A percentile compares a stretch with the other conserved stretches of the same genome.
phyloP scores from a whole-genome alignment of 2,329 filamentous ascomycete genomes.

The Fusarium sp. region DNA sequence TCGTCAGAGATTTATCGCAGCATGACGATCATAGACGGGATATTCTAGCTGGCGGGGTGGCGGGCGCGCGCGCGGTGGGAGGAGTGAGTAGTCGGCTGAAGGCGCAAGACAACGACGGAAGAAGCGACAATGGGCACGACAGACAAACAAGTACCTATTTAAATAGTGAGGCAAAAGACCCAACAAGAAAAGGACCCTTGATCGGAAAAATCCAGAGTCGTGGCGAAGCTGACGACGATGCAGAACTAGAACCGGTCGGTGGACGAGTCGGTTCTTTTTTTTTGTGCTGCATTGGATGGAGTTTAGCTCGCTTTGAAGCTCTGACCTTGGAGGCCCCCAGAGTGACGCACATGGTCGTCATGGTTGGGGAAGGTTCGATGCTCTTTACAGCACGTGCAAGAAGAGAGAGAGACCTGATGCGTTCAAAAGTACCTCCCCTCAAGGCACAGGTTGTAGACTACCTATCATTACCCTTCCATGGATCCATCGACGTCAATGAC shows the following conservation, averaged over 20 bases:
- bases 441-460: neutral
- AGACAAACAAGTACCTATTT: neutral
- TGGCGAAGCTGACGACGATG: slow-evolving; percentile 45
- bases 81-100: slow-evolving; percentile 10
- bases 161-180: neutral
- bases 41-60: slow-evolving; percentile 8
- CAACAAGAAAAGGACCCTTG: neutral
- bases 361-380: slow-evolving; percentile 37
- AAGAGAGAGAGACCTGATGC: neutral
- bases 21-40: slow-evolving; percentile 24
- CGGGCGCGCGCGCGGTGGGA: slow-evolving; percentile 3
- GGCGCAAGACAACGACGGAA: neutral
- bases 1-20: slow-evolving; percentile 27
- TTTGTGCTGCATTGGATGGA: neutral
- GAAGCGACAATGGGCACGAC: neutral
- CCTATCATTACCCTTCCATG: neutral
- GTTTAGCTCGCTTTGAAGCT: slow-evolving; percentile 20
- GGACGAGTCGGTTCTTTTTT: neutral
- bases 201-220: slow-evolving; percentile 19
- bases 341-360: slow-evolving; percentile 51
- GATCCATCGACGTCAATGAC: neutral
- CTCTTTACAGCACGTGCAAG: slow-evolving; percentile 37
- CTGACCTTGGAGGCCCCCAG: slow-evolving; percentile 30
- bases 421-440: neutral
- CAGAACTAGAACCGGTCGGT: neutral